Evolutionary conservation across 2,329 filamentous ascomycete genomes (phyloP), one percentile per base, ranked within the genome.

Genomic region (Apiospora phragmitis): DNA sequence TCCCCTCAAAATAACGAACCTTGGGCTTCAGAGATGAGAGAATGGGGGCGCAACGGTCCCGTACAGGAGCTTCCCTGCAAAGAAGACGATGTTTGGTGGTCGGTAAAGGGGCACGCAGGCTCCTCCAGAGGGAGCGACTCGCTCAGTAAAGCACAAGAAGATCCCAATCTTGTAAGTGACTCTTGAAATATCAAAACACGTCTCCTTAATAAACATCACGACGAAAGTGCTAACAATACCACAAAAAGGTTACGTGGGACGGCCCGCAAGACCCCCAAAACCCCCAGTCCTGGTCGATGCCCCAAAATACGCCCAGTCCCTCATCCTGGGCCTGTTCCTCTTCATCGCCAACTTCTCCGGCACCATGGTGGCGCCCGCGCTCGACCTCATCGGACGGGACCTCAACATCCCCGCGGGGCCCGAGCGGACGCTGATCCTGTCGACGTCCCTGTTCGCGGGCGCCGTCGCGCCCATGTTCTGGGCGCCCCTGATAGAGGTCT

Each of bases 261-360:
- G 83, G 84, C 0, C 80, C 82, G 3, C 78, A 86, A 18, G 82
- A 84, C 70, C 80, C 80, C 3, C 71, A 67, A 3, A 82, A 84
- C 70, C 82, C 82, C 1, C 75, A 79, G 59, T 89, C 89, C 74
- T 90, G 88, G 86, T 75, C 73, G 1, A 74, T 72, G 18, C 43
- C 72, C 35, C 76, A 77, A 82, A 81, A 71, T 82, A 80, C 80
- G 74, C 75, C 0, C 76, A 78, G 4, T 82, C 80, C 3, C 72
- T 81, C 21, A 76, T 78, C 38, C 81, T 80, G n/a, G 83, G 80
- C 0, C 78, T 75, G 69, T 82, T 81, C 71, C 88, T 86, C 3
- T 88, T 89, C 75, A 87, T 89, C 68, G 88, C 87, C 0, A 87
- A 87, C 0, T 84, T 89, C 1, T 85, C 87, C 0, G 87, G 86